A percentile compares a stretch with the other conserved stretches of the same genome.
Evolutionary conservation across 257 asterid genomes (phyloP).

Genomic region (Ilex aquifolium): DNA sequence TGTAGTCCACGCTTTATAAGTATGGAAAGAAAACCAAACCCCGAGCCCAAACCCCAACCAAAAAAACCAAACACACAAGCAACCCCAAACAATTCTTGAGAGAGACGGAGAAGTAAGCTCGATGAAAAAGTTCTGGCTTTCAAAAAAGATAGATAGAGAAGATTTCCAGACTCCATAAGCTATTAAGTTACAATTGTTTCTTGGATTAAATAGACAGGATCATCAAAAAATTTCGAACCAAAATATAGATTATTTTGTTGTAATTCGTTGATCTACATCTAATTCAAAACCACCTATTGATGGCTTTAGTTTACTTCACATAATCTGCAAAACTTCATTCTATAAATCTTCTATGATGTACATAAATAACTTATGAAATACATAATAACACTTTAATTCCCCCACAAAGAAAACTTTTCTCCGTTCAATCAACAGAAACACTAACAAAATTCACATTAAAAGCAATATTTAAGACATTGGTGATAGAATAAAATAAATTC

Average conservation of each 20-base stretch:
- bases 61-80: neutral
- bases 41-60: neutral
- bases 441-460: neutral
- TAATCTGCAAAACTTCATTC: too few relatives aligned
- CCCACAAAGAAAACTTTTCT: neutral
- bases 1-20: neutral
- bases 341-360: too few relatives aligned
- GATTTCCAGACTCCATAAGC: neutral
- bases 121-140: too few relatives aligned
- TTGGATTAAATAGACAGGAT: too few relatives aligned
- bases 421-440: neutral
- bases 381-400: too few relatives aligned
- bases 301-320: too few relatives aligned
- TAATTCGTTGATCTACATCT: too few relatives aligned
- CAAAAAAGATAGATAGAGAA: neutral
- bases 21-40: neutral
- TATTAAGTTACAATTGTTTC: neutral
- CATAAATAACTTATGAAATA: too few relatives aligned
- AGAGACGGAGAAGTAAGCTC: neutral
- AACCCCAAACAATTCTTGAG: neutral
- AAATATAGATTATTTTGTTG: too few relatives aligned
- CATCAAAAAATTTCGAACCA: too few relatives aligned
- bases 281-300: too few relatives aligned
- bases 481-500: neutral
- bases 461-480: neutral